These are phyloP conservation scores for Alternaria sp. DNA, from an alignment of 2,329 filamentous ascomycete genomes.

Conservation along the genomic window DNA sequence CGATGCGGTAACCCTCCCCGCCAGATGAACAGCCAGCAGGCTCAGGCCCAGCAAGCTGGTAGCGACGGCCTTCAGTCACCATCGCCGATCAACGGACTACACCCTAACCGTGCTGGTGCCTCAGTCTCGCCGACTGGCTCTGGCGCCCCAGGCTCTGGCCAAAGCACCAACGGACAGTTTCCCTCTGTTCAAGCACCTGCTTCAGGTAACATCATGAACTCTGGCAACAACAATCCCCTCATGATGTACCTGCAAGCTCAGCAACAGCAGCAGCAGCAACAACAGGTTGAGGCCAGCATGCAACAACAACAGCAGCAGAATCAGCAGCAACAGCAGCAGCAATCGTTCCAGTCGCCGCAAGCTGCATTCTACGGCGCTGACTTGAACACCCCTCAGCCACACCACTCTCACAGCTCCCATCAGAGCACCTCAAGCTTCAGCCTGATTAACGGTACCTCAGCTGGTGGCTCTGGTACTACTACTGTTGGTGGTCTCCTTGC, in stretches of 20 bases:
- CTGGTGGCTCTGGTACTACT: conserved; percentile 63
- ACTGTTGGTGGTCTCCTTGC: conserved; percentile 81
- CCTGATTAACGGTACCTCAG: conserved; percentile 55
- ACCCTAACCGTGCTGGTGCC: conserved; percentile 62
- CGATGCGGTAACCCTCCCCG: conserved; percentile 95
- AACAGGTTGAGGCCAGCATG: conserved; percentile 51
- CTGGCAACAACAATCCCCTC: conserved; percentile 82
- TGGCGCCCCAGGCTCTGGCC: conserved; percentile 64
- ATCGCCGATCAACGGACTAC: conserved; percentile 66
- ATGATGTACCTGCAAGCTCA: conserved; percentile 89
- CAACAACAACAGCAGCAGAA: conserved; percentile 42
- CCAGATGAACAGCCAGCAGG: conserved; percentile 72
- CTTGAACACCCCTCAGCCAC: conserved; percentile 70
- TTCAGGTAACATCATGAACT: conserved; percentile 79
- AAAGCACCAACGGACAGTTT: conserved; percentile 64
- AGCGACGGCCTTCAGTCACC: conserved; percentile 66
- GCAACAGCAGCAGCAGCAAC: conserved; percentile 55
- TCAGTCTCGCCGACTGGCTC: conserved; percentile 69
- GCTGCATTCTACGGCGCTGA: conserved; percentile 77
- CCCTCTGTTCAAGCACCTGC: conserved; percentile 70
- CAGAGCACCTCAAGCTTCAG: conserved; percentile 62
- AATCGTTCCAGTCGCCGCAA: conserved; percentile 78
- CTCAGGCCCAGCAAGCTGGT: conserved; percentile 72
- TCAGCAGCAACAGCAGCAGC: conserved; percentile 54
- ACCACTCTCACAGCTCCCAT: conserved; percentile 67